Evolutionary conservation across 257 asterid genomes (phyloP), one percentile per base, ranked within the genome.

Genomic region (Solanum lignicaule): DNA sequence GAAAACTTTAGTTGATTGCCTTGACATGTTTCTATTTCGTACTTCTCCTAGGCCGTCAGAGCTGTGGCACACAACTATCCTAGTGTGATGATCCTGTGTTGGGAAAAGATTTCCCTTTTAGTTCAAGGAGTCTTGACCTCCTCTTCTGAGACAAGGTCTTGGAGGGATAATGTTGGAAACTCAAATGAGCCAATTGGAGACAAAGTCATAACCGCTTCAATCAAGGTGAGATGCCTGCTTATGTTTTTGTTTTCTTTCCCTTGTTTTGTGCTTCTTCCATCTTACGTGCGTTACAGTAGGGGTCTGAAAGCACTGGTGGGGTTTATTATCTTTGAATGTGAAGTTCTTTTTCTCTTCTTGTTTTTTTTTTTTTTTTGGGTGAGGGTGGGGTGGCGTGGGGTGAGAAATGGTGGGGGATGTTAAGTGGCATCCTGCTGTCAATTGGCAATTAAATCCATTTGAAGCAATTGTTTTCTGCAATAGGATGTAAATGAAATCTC

Each of bases 11-110:
- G 66, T 43, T 81, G 68, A 6, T 8, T 81, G 20, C 41, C 27
- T 43, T 48, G 85, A 81, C 36, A 88, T 89, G 88, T 81, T 88
- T 86, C 85, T 88, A 83, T 79, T 18, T 29, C 20, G 15, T 81
- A 48, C 66, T 88, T 78, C 81, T 87, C 92, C 92, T 94, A 96
- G 99, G 99, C 98, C 88, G 93, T 95, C 48, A 96, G 93, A 93
- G 94, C 98, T 90, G 89, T 95, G 92, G 96, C 98, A 20, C 99
- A 96, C 92, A 96, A 94, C 93, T 95, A 95, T 90, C 99, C 98
- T 75, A 93, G 92, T 84, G 92, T 90, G 88, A 90, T 93, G 88
- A 90, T 92, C 89, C 83, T 92, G 85, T 94, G 95, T 89, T 96
- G 98, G 99, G 94, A 93, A 87, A 92, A 90, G 88, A 85, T 94